Conservation (phyloP, 805 yeast genomes). For the Schwanniomyces yamadae region DNA sequence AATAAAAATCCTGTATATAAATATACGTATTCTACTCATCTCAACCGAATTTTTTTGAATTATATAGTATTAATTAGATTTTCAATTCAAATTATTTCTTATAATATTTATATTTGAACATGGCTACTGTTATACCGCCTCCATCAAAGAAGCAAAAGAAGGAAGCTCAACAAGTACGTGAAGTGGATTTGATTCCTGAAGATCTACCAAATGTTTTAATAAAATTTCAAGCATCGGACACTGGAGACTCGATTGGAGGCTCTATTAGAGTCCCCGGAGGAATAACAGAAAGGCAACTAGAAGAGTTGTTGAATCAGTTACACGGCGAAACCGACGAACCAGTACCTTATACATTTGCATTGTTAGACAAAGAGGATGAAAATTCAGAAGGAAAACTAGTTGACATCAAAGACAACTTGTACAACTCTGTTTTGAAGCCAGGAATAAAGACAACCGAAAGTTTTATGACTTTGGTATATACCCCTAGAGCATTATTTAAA, state of each 20-base stretch:
- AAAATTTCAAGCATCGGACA: constrained; percentile 88
- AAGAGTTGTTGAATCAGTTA: constrained; percentile 80
- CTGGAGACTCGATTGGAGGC: constrained; percentile 84
- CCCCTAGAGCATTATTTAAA: constrained; percentile 93
- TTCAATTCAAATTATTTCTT: constrained; percentile 6
- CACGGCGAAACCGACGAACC: constrained; percentile 74
- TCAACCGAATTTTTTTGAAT: background rate
- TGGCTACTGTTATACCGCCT: constrained; percentile 95
- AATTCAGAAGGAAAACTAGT: constrained; percentile 44
- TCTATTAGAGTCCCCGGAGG: constrained; percentile 89
- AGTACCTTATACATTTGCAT: constrained; percentile 83
- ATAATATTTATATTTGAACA: constrained; percentile 20
- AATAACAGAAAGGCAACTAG: constrained; percentile 80
- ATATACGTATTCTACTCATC: constrained; percentile 2
- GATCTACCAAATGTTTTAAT: constrained; percentile 86
- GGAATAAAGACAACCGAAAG: constrained; percentile 90
- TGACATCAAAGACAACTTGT: constrained; percentile 77
- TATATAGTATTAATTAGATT: background rate
- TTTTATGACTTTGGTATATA: constrained; percentile 81
- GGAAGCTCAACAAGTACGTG: constrained; percentile 79
- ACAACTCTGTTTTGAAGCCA: constrained; percentile 80
- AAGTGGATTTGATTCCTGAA: constrained; percentile 67
- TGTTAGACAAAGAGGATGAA: constrained; percentile 45
- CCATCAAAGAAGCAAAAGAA: constrained; percentile 85
- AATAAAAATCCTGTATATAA: constrained; percentile 5